Percentiles rank a stretch among this genome's conserved stretches.
Conservation (phyloP, 306 rosid genomes). For the Inga laurina region DNA sequence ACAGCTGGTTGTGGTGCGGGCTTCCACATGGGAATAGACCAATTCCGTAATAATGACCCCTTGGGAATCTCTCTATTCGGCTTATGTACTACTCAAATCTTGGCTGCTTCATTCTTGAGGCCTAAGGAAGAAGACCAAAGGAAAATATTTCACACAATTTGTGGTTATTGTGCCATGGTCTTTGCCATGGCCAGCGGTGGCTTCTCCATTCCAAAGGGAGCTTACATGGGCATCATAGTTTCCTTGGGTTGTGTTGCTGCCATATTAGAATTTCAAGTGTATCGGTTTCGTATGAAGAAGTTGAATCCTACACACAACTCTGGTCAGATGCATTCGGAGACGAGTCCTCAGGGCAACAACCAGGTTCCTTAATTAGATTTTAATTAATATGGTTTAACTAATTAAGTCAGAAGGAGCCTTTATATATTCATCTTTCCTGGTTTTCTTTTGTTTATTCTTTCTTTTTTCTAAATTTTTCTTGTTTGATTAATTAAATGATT, state of each 20-base stretch:
- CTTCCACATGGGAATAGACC: conserved; percentile 1
- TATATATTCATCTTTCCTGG: no score
- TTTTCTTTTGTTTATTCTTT: no score
- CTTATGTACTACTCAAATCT: conserved; percentile 16
- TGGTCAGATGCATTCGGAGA: background rate
- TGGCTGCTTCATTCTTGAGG: background rate
- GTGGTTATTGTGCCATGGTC: conserved; percentile 15
- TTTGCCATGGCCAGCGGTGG: conserved; percentile 8
- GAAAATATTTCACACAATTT: background rate
- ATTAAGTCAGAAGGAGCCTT: no score
- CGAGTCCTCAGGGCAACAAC: background rate
- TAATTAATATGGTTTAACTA: no score
- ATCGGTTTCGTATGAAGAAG: background rate
- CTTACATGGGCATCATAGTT: background rate
- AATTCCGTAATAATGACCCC: background rate
- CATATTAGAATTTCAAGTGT: background rate
- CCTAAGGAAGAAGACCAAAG: conserved; percentile 8
- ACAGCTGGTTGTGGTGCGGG: conserved; percentile 31
- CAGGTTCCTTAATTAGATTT: background rate
- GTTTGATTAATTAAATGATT: no score
- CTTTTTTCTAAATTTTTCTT: no score
- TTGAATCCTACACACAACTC: no score
- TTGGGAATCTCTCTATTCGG: conserved; percentile 21
- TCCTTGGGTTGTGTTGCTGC: background rate
- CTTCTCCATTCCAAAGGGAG: background rate